Evolutionary conservation across 306 rosid genomes (phyloP).

Genomic region (Trichosanthes cucumerina): DNA sequence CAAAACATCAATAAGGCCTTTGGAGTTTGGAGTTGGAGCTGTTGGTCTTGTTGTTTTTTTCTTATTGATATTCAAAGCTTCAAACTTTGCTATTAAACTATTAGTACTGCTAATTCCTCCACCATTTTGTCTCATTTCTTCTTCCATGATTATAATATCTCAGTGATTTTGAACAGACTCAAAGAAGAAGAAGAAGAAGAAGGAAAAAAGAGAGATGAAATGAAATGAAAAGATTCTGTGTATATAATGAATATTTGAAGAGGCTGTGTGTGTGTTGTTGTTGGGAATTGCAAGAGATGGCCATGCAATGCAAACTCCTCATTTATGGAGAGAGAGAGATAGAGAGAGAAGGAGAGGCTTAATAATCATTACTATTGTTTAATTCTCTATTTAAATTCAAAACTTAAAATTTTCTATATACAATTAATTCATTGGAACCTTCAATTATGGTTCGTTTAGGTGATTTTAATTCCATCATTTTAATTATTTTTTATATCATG

Average conservation of each 20-base stretch:
- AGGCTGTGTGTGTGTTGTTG: neutral
- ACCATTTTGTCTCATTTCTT: neutral
- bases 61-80: neutral
- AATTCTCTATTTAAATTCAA: too few species aligned
- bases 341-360: too few species aligned
- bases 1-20: slow-evolving; percentile 19
- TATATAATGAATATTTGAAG: neutral
- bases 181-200: neutral
- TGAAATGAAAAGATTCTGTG: too few species aligned
- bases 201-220: neutral
- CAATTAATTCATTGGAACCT: too few species aligned
- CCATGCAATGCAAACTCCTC: neutral
- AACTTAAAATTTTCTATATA: too few species aligned
- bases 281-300: neutral
- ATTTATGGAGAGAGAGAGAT: too few species aligned
- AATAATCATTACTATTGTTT: too few species aligned
- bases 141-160: neutral
- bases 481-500: too few species aligned
- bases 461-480: too few species aligned
- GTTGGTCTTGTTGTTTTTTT: neutral
- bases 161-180: neutral
- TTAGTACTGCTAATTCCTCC: neutral
- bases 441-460: too few species aligned
- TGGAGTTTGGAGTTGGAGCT: neutral
- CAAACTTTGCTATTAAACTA: neutral